phyloP scores from a whole-genome alignment of 495 filamentous ascomycete species.

The Penicillium maclennaniae region DNA sequence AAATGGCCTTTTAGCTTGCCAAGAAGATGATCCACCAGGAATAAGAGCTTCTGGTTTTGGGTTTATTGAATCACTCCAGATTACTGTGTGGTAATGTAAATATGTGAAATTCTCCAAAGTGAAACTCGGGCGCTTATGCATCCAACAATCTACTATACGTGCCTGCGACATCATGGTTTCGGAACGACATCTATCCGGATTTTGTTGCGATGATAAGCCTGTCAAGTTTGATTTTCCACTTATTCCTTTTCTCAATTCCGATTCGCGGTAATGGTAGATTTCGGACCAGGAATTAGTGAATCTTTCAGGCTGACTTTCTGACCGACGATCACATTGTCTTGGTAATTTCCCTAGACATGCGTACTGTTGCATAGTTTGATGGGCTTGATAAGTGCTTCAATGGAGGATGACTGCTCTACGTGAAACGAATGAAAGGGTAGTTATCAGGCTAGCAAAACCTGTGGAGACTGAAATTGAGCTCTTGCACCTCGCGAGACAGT shows the following conservation, averaged over 20 bases:
- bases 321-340: neutral
- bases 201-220: neutral
- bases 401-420: neutral
- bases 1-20: constrained; percentile 7
- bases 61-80: neutral
- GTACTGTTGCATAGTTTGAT: neutral
- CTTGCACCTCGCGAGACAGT: neutral
- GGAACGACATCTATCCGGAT: neutral
- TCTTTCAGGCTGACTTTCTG: neutral
- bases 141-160: neutral
- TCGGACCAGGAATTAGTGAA: neutral
- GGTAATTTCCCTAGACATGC: neutral
- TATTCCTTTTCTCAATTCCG: neutral
- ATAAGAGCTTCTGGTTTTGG: neutral
- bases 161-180: neutral
- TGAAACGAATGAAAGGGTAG: neutral
- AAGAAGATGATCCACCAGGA: constrained; percentile 14
- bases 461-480: neutral
- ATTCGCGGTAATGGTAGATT: neutral
- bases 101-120: neutral
- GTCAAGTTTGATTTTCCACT: neutral
- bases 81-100: neutral
- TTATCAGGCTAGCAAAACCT: neutral
- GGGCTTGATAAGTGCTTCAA: neutral
- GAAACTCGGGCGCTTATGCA: neutral